These are phyloP conservation scores for Phialophora chinensis DNA, from an alignment of 2,329 filamentous ascomycete genomes.

Conservation along the genomic window DNA sequence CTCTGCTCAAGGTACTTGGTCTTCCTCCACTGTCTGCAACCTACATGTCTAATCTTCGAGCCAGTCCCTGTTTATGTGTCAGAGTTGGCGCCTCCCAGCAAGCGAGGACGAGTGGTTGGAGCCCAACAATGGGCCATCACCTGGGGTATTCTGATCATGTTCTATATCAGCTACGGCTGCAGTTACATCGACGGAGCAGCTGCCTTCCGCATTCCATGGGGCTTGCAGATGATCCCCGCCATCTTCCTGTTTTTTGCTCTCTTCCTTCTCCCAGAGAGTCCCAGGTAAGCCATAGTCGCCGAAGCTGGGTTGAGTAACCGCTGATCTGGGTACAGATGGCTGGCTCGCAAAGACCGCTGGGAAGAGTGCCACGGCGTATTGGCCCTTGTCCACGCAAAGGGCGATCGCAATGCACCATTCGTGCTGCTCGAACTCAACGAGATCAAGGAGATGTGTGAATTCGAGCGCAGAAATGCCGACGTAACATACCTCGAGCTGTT, in stretches of 20 bases:
- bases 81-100: conserved; percentile 65
- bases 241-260: conserved; percentile 64
- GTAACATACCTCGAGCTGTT: conserved; percentile 76
- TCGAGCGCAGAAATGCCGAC: conserved; percentile 72
- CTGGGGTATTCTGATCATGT: conserved; percentile 71
- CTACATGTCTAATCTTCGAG: conserved; percentile 56
- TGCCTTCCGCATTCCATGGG: conserved; percentile 70
- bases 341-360: conserved; percentile 67
- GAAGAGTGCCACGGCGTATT: conserved; percentile 60
- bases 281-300: conserved; percentile 58
- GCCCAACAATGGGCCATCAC: conserved; percentile 78
- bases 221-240: conserved; percentile 66
- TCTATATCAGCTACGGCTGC: conserved; percentile 61
- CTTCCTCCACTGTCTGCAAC: conserved; percentile 68
- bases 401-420: conserved; percentile 68
- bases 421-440: conserved; percentile 72
- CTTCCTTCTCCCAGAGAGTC: conserved; percentile 66
- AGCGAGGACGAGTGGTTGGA: conserved; percentile 68
- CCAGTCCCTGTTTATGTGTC: conserved; percentile 71
- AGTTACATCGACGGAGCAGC: conserved; percentile 64
- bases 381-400: conserved; percentile 66
- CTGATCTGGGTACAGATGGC: conserved; percentile 59
- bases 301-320: background rate
- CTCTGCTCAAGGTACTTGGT: conserved; percentile 62
- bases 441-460: conserved; percentile 74